phyloP scores from a whole-genome alignment of 1,284 basidiomycete genomes.

The Fistulinella cinereoalba region DNA sequence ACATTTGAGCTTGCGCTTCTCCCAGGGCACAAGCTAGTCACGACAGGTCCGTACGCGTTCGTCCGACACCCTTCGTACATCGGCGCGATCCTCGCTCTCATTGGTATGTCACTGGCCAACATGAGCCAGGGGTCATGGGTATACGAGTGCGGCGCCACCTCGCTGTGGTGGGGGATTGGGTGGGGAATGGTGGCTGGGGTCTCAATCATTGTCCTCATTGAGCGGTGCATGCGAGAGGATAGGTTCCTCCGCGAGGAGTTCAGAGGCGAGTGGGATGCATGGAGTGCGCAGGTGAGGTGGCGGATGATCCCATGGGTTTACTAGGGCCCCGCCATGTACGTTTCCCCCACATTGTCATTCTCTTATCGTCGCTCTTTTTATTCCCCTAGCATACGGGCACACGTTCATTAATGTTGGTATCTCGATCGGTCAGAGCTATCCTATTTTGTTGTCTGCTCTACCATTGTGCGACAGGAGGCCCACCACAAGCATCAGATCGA shows the following conservation, averaged over 20 bases:
- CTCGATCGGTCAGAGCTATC: too few relatives aligned
- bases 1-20: not conserved
- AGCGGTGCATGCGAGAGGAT: slow-evolving; percentile 16
- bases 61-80: not conserved
- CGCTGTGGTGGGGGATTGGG: slow-evolving; percentile 4
- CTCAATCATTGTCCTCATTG: slow-evolving; percentile 3
- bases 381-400: too few relatives aligned
- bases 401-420: too few relatives aligned
- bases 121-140: not conserved
- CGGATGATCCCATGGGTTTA: slow-evolving; percentile 19
- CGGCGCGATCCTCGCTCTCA: not conserved
- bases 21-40: not conserved
- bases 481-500: too few relatives aligned
- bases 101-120: not conserved
- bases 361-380: too few relatives aligned
- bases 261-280: slow-evolving; percentile 18
- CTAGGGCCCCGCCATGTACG: slow-evolving; percentile 6
- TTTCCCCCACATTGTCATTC: too few relatives aligned
- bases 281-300: slow-evolving; percentile 17
- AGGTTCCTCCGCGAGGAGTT: slow-evolving; percentile 12
- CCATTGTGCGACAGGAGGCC: too few relatives aligned
- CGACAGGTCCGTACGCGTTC: not conserved
- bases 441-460: too few relatives aligned
- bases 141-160: not conserved
- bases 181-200: slow-evolving; percentile 2